Percentiles rank a stretch among this genome's conserved stretches.
Conservation (phyloP, 2,329 filamentous ascomycete species). For the Moelleriella libera region DNA sequence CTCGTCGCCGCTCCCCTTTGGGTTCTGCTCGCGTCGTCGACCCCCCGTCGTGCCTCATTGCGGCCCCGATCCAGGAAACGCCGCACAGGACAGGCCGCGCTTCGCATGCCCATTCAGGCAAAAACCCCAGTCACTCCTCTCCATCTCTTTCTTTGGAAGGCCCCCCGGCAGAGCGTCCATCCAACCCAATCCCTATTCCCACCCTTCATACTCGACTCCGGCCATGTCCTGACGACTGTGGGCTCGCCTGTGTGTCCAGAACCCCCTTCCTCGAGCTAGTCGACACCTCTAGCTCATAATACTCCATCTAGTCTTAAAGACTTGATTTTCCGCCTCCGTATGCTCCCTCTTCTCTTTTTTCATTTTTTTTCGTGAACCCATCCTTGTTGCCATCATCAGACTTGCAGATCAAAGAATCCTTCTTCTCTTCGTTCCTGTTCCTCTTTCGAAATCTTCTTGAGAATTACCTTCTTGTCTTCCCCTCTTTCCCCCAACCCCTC, state of each 20-base stretch:
- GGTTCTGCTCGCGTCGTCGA: conserved; percentile 4
- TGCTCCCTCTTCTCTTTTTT: conserved; percentile 9
- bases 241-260: conserved; percentile 24
- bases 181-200: conserved; percentile 1
- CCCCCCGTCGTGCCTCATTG: conserved; percentile 3
- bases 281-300: conserved; percentile 26
- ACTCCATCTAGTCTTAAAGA: neutral
- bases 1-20: conserved; percentile 2
- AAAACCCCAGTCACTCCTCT: conserved; percentile 3
- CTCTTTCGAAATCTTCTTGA: neutral
- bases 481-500: too few relatives aligned
- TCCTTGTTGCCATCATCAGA: neutral
- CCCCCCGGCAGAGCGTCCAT: conserved; percentile 1
- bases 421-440: neutral
- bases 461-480: too few relatives aligned
- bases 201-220: conserved; percentile 11
- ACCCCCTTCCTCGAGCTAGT: conserved; percentile 30
- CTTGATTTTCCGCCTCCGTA: neutral
- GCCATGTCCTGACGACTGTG: conserved; percentile 30
- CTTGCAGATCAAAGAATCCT: neutral
- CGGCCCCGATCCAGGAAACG: neutral
- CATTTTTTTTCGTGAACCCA: neutral
- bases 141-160: neutral
- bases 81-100: conserved; percentile 3
- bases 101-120: conserved; percentile 5